Base-by-base conservation (phyloP, 2,329 filamentous ascomycete species). In the Myriosclerotinia duriaeana region DNA sequence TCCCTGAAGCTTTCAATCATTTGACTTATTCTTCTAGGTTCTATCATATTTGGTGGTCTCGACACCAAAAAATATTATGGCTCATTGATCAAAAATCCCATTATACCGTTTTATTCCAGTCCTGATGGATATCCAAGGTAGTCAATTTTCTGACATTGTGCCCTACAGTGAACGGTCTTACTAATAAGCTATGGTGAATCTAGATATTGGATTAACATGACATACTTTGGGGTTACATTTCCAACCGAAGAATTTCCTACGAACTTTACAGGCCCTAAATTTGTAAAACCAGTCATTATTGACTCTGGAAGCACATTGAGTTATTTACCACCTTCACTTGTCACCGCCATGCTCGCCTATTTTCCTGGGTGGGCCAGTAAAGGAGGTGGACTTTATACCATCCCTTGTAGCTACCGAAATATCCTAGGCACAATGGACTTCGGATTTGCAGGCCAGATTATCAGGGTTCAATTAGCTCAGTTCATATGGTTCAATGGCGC, bases 151-250 rank as follows among this genome's bases (percentile, higher is more conserved):
- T 42, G 7, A 36, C 3, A 12, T 9, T 46, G 8, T 15, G 9
- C 30, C 12, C 7, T 14, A 5, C 50, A 38, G 7, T 42, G 42
- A 34, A 50, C 22, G 34, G 63, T 59, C 36, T 60, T 60, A 44
- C 44, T 65, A 30, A 65, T 42, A n/a, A 52, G 30, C 22, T 6
- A 40, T 36, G 34, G 44, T 52, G 34, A 46, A 38, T 26, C 17
- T 42, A 70, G 69, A 30, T 72, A 71, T 50, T 71, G 71, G 70
- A 68, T 72, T n/a, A 67, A 71, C 22, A 65, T 71, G 65, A 69
- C 52, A 22, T 71, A 69, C 11, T 60, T 71, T n/a, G 66, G 67
- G 3, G 65, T 71, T 42, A 71, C 67, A 60, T 56, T 53, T 69
- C 69, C 7, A 59, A 34, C 30, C 30, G 63, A 42, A 11, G 26